phyloP scores from a whole-genome alignment of 1,284 basidiomycete species.

The Boletellus dicymbophilus region DNA sequence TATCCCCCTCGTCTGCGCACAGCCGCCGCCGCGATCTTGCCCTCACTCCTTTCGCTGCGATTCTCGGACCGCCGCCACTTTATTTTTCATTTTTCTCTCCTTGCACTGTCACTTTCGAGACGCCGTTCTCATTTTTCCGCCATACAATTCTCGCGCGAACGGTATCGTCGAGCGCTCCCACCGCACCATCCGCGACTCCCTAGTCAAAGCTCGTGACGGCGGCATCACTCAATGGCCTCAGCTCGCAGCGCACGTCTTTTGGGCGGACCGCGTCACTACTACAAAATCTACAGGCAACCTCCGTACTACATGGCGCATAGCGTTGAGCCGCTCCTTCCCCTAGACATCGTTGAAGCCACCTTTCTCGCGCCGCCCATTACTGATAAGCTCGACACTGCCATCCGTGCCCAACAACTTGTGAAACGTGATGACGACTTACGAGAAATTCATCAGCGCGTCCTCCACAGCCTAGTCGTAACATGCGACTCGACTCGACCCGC shows the following conservation, averaged over 20 bases:
- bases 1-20: too few species aligned
- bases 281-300: background rate
- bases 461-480: too few species aligned
- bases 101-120: too few species aligned
- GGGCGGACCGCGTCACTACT: background rate
- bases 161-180: conserved; percentile 3
- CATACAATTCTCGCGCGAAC: conserved; percentile 4
- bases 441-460: too few species aligned
- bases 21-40: too few species aligned
- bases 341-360: conserved; percentile 33
- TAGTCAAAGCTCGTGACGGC: conserved; percentile 6
- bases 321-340: conserved; percentile 30
- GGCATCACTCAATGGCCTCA: conserved; percentile 4
- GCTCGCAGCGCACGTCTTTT: background rate
- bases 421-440: background rate
- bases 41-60: too few species aligned
- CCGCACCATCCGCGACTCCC: background rate
- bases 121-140: too few species aligned
- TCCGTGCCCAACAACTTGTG: background rate
- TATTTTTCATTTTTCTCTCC: too few species aligned
- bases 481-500: too few species aligned
- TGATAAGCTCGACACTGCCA: background rate
- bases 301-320: conserved; percentile 29
- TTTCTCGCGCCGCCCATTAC: conserved; percentile 16
- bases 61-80: too few species aligned